A percentile compares a stretch with the other conserved stretches of the same genome.
phyloP scores from a whole-genome alignment of 805 yeast species.

The Schwanniomyces yamadae region DNA sequence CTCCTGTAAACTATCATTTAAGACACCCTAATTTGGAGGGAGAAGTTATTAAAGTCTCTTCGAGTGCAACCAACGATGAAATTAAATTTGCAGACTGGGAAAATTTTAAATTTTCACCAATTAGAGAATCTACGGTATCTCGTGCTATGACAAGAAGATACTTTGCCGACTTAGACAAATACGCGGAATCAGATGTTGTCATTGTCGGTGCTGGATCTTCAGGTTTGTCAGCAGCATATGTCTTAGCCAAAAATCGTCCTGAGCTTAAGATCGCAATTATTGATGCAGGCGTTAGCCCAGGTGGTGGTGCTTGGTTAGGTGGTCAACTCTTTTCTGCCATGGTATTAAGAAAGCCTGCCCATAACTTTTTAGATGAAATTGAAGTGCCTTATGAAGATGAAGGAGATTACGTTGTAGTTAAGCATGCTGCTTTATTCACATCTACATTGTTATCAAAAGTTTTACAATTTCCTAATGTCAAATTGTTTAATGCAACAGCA shows the following conservation, averaged over 20 bases:
- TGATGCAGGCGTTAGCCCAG: constrained; percentile 74
- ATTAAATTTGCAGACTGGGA: constrained; percentile 60
- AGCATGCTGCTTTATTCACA: constrained; percentile 76
- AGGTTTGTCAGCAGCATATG: constrained; percentile 75
- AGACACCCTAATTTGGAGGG: constrained; percentile 5
- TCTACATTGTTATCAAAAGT: constrained; percentile 70
- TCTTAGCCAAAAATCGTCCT: constrained; percentile 70
- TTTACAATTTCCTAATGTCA: constrained; percentile 68
- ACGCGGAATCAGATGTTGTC: constrained; percentile 72
- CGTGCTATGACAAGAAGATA: constrained; percentile 79
- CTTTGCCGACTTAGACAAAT: constrained; percentile 69
- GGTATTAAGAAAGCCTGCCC: constrained; percentile 81
- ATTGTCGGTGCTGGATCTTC: constrained; percentile 80
- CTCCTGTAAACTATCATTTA: constrained; percentile 14
- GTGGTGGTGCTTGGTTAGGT: constrained; percentile 80
- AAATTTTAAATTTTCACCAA: constrained; percentile 64
- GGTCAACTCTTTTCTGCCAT: constrained; percentile 77
- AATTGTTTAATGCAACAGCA: constrained; percentile 76
- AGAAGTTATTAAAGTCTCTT: constrained; percentile 13
- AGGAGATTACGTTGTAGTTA: constrained; percentile 77
- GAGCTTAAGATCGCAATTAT: constrained; percentile 71
- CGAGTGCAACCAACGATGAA: constrained; percentile 21
- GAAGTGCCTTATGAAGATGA: constrained; percentile 72
- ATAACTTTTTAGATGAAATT: constrained; percentile 60
- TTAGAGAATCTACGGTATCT: constrained; percentile 75